Percentiles rank a stretch among this genome's conserved stretches.
Evolutionary conservation across 139 green algal species (phyloP).

Genomic region (Coccomyxa sp.): DNA sequence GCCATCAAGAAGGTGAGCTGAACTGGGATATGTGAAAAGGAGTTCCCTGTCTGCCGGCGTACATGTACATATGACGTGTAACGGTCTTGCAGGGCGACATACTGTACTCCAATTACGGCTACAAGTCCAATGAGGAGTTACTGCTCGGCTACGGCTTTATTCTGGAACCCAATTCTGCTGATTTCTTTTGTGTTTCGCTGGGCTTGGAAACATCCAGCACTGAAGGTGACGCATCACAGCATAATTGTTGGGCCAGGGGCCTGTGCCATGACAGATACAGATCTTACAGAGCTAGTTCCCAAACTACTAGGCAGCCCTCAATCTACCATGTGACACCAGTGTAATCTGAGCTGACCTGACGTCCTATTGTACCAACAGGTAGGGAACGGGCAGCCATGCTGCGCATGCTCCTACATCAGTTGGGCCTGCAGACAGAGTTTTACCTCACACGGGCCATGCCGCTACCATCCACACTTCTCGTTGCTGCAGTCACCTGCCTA

Average conservation of each 20-base stretch:
- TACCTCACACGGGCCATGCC: conserved; percentile 10
- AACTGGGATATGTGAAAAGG: background rate
- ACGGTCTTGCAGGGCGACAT: conserved; percentile 13
- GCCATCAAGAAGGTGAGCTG: conserved; percentile 16
- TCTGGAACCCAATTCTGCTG: conserved; percentile 22
- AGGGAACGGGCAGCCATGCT: background rate
- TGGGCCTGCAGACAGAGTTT: conserved; percentile 7
- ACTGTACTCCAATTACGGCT: conserved; percentile 49
- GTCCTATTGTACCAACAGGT: too few relatives aligned
- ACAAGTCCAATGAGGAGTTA: conserved; percentile 55
- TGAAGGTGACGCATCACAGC: background rate
- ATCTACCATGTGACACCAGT: too few relatives aligned
- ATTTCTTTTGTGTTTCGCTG: conserved; percentile 42
- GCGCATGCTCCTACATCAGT: conserved; percentile 1
- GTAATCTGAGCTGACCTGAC: too few relatives aligned
- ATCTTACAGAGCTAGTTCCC: too few relatives aligned
- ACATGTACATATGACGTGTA: background rate
- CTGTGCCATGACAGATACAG: background rate
- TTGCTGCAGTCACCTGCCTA: conserved; percentile 3
- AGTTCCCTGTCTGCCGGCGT: background rate
- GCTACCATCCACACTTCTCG: background rate
- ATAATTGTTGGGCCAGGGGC: background rate
- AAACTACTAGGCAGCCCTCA: too few relatives aligned
- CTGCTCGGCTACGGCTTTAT: conserved; percentile 54
- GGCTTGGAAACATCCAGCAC: background rate